These are phyloP conservation scores for Neonectria faginata DNA, from an alignment of 2,329 filamentous ascomycete genomes.

Conservation along the genomic window DNA sequence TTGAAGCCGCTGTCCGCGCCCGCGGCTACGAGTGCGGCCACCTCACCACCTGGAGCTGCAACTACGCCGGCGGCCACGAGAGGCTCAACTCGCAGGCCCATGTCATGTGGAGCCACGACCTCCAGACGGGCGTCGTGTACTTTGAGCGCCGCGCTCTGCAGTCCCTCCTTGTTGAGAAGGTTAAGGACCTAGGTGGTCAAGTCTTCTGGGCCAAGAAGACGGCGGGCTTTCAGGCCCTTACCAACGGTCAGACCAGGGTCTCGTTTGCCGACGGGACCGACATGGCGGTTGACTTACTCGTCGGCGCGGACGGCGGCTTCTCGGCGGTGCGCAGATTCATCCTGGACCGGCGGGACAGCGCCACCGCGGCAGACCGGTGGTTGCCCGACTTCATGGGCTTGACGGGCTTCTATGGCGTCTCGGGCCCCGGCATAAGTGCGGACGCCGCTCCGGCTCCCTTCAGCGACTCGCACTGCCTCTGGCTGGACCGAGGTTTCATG, in stretches of 20 bases:
- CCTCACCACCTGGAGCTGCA: slow-evolving; percentile 32
- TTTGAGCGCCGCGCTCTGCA: slow-evolving; percentile 39
- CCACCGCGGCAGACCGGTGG: slow-evolving; percentile 35
- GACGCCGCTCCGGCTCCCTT: slow-evolving; percentile 15
- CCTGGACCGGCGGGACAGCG: slow-evolving; percentile 27
- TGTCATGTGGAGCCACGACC: slow-evolving; percentile 37
- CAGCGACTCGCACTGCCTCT: slow-evolving; percentile 34
- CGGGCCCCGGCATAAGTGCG: slow-evolving; percentile 13
- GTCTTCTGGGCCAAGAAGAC: slow-evolving; percentile 38
- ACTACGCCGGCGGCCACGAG: slow-evolving; percentile 25
- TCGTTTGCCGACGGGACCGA: slow-evolving; percentile 27
- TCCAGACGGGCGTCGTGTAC: slow-evolving; percentile 36
- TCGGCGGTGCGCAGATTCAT: slow-evolving; percentile 37
- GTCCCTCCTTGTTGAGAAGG: slow-evolving; percentile 32
- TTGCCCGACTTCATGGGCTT: slow-evolving; percentile 39
- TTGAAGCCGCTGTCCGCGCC: slow-evolving; percentile 27
- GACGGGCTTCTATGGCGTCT: slow-evolving; percentile 43
- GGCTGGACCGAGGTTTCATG: slow-evolving; percentile 34
- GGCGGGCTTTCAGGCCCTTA: slow-evolving; percentile 22
- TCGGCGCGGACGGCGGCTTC: slow-evolving; percentile 42
- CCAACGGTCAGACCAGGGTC: slow-evolving; percentile 24
- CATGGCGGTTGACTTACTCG: slow-evolving; percentile 30
- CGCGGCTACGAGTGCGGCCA: slow-evolving; percentile 31
- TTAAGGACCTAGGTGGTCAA: slow-evolving; percentile 34
- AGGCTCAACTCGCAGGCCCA: slow-evolving; percentile 28